Conservation (phyloP, 768 basidiomycete species). For the Astraeus odoratus region DNA sequence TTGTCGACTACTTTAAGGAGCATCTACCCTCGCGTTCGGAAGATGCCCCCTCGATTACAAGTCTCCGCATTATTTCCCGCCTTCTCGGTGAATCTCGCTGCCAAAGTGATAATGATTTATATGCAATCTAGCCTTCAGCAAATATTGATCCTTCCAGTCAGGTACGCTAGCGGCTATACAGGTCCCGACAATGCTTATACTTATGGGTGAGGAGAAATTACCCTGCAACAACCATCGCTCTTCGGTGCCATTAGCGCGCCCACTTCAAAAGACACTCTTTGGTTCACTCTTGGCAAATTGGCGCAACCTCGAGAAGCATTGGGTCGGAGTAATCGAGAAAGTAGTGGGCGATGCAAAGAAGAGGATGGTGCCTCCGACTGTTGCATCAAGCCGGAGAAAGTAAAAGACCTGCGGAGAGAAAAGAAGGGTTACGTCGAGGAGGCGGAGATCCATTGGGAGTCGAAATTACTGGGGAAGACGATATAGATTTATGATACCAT, state of each 20-base stretch:
- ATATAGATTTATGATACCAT: not conserved
- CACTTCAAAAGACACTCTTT: not conserved
- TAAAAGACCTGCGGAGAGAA: not conserved
- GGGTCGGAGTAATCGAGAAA: not conserved
- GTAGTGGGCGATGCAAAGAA: not conserved
- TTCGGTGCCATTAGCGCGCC: not conserved
- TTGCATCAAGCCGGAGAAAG: too few relatives aligned
- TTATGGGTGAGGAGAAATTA: not conserved
- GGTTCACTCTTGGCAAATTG: not conserved
- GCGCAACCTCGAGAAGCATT: not conserved
- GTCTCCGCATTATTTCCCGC: too few relatives aligned
- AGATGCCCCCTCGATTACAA: too few relatives aligned
- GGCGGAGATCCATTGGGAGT: not conserved
- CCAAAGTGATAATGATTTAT: not conserved
- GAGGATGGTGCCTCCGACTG: not conserved
- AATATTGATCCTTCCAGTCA: not conserved
- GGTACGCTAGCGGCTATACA: not conserved
- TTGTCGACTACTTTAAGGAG: too few relatives aligned
- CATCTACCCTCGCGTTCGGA: too few relatives aligned
- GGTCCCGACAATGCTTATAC: not conserved
- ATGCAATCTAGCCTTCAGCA: not conserved
- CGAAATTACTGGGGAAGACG: not conserved
- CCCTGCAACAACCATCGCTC: not conserved
- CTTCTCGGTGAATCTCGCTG: conserved; percentile 6
- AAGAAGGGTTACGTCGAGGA: not conserved